Base-by-base conservation (phyloP, 208 protist species). In the Porcisia hertigi region DNA sequence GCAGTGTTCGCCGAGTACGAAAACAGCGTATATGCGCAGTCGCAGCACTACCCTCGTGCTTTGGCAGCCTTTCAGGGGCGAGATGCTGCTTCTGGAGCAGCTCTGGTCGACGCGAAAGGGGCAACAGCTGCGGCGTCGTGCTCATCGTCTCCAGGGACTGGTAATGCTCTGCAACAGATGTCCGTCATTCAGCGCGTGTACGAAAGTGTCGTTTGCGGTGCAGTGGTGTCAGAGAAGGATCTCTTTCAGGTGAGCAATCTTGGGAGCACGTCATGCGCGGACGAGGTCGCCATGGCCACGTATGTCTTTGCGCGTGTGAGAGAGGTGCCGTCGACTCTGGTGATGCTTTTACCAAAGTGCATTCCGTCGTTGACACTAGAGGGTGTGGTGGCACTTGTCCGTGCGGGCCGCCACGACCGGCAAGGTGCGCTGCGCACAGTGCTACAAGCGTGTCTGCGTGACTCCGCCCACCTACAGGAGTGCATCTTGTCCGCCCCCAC, bases 321-420 rank as follows among this genome's bases (percentile, higher is more conserved):
- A 23, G 78, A 79, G 43, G 43, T 83, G 30, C 78, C 78, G 14
- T 14, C 74, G 49, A 39, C 36, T 6, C 23, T 83, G 1, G 59
- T 75, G 8, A 47, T 55, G n/a, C 2, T 73, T 9, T 34, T 82
- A 11, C 25, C 75, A 0, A 57, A 11, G 34, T n/a, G 25, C 2
- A 5, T 23, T 23, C 16, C n/a, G 57, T 52, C 57, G 49, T 53
- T 84, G 53, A 77, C 80, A 25, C 34, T 75, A n/a, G 66, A 66
- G 47, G 88, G 86, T 52, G 64, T 89, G 4, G 82, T 79, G 3
- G 83, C 83, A 7, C 80, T 88, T 18, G 6, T 90, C 30, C 80
- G 84, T 25, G 79, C 79, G 0, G 54, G 70, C 1, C 77, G 80
- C 25, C 71, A 83, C 14, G 88, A 92, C 59, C 74, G 82, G 23